phyloP scores from a whole-genome alignment of 208 protist genomes.

The Crithidia thermophila region DNA sequence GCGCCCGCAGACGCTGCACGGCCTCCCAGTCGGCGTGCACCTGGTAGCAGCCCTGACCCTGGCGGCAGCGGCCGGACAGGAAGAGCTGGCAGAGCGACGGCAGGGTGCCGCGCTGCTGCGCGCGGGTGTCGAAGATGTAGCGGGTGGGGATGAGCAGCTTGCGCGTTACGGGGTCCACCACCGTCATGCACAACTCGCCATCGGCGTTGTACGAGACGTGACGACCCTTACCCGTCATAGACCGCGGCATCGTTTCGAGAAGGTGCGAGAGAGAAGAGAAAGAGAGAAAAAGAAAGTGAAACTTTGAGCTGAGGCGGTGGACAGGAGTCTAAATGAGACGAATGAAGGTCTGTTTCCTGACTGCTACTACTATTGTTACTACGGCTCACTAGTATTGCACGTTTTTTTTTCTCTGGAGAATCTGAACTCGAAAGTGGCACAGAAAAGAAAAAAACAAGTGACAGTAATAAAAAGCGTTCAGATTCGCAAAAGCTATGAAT shows the following conservation, averaged over 20 bases:
- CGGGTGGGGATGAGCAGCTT: slow-evolving; percentile 70
- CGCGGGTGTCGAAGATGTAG: slow-evolving; percentile 65
- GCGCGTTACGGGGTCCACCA: slow-evolving; percentile 76
- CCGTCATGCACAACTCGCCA: slow-evolving; percentile 52
- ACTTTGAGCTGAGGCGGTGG: no score
- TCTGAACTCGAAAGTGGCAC: not conserved
- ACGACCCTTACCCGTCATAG: slow-evolving; percentile 22
- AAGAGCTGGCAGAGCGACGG: slow-evolving; percentile 86
- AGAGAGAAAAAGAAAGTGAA: not conserved
- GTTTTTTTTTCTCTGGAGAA: no score
- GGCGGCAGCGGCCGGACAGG: slow-evolving; percentile 63
- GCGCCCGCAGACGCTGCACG: slow-evolving; percentile 52
- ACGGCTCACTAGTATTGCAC: no score
- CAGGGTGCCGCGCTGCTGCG: slow-evolving; percentile 47
- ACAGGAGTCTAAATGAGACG: not conserved
- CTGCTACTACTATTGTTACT: no score
- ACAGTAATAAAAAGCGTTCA: not conserved
- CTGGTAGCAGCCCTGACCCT: slow-evolving; percentile 76
- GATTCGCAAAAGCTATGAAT: not conserved
- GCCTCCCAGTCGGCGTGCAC: slow-evolving; percentile 69
- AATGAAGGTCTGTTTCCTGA: not conserved
- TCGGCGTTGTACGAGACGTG: slow-evolving; percentile 43
- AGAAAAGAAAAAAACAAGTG: not conserved
- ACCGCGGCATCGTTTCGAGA: slow-evolving; percentile 27
- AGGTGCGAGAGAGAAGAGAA: not conserved